A percentile compares a stretch with the other conserved stretches of the same genome.
Conservation (phyloP, 352 stramenopile species). For the Globisporangium apiculatum region DNA sequence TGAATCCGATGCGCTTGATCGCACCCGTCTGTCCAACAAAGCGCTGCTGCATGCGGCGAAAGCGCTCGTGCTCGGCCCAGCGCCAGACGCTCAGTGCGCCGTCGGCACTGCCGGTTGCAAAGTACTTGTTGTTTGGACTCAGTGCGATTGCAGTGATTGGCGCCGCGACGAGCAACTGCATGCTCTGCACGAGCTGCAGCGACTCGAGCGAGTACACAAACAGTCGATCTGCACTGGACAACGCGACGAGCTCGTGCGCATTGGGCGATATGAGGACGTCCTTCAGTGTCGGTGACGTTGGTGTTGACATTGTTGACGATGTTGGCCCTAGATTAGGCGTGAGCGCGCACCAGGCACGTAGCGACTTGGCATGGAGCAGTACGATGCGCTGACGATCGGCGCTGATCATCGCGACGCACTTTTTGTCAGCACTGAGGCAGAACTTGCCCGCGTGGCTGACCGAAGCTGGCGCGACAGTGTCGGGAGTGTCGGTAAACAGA, state of each 20-base stretch:
- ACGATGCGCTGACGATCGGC: conserved; percentile 21
- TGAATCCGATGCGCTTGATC: conserved; percentile 36
- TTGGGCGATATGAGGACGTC: conserved; percentile 46
- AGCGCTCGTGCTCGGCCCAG: conserved; percentile 37
- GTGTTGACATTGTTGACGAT: neutral
- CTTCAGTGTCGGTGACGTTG: conserved; percentile 9
- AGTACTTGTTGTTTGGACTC: conserved; percentile 56
- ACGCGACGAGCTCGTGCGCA: conserved; percentile 37
- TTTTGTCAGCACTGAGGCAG: conserved; percentile 30
- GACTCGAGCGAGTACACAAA: conserved; percentile 42
- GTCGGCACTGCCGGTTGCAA: conserved; percentile 47
- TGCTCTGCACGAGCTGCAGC: conserved; percentile 33
- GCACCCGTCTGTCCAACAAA: conserved; percentile 38
- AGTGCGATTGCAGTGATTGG: conserved; percentile 42
- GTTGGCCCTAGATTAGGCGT: conserved; percentile 13
- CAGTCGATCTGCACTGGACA: conserved; percentile 43
- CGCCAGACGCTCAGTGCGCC: conserved; percentile 60
- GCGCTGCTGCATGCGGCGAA: conserved; percentile 48
- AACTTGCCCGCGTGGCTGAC: conserved; percentile 18
- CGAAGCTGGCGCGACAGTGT: neutral
- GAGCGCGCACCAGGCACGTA: conserved; percentile 29
- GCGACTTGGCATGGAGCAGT: conserved; percentile 30
- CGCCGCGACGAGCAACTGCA: conserved; percentile 42
- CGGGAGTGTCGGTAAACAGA: conserved; percentile 13
- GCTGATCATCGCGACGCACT: conserved; percentile 28